Base-by-base conservation (phyloP, 257 asterid species). In the Primulina eburnea region DNA sequence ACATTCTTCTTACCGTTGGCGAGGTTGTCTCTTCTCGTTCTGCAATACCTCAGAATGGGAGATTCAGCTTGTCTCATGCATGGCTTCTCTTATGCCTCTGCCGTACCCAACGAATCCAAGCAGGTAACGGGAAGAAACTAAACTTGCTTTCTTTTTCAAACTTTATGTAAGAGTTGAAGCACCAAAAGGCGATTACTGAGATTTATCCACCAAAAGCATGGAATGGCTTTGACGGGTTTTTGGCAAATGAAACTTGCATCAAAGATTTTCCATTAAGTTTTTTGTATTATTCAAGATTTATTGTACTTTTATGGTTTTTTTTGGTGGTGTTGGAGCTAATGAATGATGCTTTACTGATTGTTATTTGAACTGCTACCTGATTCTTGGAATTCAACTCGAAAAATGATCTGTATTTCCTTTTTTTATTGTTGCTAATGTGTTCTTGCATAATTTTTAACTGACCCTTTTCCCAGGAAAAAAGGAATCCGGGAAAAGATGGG, bases 21-120 rank as follows among this genome's bases (percentile, higher is more conserved):
- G 55, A 58, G 59, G 56, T 69, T 59, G 71, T 47, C 55, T 61
- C 67, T 68, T 55, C 75, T 67, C 76, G 10, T 64, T 53, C 65
- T 17, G 10, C 57, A 28, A 52, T 10, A 70, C 34, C 28, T 32
- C 72, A 50, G 71, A 61, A 93, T 90, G 99, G 96, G 87, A 77
- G 97, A 90, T 57, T 79, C 94, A 57, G 68, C 96, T 72, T 89
- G 96, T 82, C 81, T 93, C 68, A 79, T 93, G 80, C 96, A 81
- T 69, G 86, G 91, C 47, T 85, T 87, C 77, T 85, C 96, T 56
- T 88, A 90, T 71, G 88, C 93, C 78, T 83, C 97, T 69, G 86
- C 82, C 33, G 71, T 82, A 17, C 87, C 93, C 70, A 83, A 78
- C 72, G 90, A 88, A 72, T 73, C 88, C 76, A 86, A 82, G 57